Evolutionary conservation across 371 early-diverging fungal genomes (phyloP), one percentile per base, ranked within the genome.

Genomic region (Zychaea mexicana): DNA sequence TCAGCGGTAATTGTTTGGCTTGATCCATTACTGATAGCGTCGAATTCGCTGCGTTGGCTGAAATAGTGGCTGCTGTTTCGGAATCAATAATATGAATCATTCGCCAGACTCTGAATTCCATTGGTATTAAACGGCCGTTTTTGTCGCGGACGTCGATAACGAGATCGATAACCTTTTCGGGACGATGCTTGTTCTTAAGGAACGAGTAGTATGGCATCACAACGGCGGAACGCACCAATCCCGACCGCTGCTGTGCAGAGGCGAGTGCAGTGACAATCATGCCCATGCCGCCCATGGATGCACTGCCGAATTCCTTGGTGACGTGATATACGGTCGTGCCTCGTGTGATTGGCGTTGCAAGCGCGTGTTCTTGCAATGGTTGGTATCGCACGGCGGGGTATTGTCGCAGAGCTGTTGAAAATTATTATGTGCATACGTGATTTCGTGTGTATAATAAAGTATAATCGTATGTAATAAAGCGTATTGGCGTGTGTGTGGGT

Each of bases 191-290:
- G 42, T 74, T 63, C 63, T 81, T 72, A 65, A 84, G 66, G 72
- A 82, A 80, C 3, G 85, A 76, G 65, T 89, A 89, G 42, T 76
- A 81, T 2, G 89, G 89, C 81, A 89, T 81, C 5, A 89, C 78
- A 4, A 89, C 66, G 17, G 85, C 83, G 10, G 86, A 83, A 17
- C 83, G 73, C 21, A 81, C 73, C 2, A 66, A 30, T 1, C 77
- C 76, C 2, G 83, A 74, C 3, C 72, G 71, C 60, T 86, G 84
- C 39, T 89, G 89, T 6, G 87, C 87, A 17, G 78, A 61, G 4
- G 87, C 84, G 10, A 89, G 70, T 2, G 85, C 84, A 13, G 89
- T 89, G n/a, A 87, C 82, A 6, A 85, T 79, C 74, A 78, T 80
- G 17, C 89, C 89, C 28, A 88, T 67, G 9, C 82, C 81, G 24